These are phyloP conservation scores for Scutellaria galericulata DNA, from an alignment of 257 asterid species.

Conservation along the genomic window DNA sequence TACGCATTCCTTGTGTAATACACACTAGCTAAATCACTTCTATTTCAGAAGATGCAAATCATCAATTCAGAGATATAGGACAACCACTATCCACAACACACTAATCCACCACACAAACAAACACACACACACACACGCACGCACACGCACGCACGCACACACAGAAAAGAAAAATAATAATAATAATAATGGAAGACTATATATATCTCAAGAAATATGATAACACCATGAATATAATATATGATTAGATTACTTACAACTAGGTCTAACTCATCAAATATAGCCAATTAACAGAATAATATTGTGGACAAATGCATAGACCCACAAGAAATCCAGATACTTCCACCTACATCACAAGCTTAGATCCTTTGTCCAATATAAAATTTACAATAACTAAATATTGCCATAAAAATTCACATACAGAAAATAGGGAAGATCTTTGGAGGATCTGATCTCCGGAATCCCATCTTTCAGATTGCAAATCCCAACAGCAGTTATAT, in stretches of 20 bases:
- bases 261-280: too few relatives aligned
- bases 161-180: neutral
- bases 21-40: constrained; percentile 9
- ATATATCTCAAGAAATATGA: neutral
- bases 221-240: neutral
- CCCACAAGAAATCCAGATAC: neutral
- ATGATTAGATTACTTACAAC: too few relatives aligned
- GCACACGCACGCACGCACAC: too few relatives aligned
- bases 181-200: neutral
- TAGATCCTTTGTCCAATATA: neutral
- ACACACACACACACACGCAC: too few relatives aligned
- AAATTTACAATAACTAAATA: neutral
- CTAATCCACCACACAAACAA: too few relatives aligned
- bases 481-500: constrained; percentile 79
- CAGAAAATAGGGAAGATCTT: constrained; percentile 87
- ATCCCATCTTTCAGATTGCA: constrained; percentile 65
- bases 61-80: neutral
- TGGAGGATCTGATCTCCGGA: constrained; percentile 74
- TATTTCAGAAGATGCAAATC: neutral
- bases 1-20: neutral
- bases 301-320: neutral
- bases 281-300: neutral
- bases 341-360: constrained; percentile 5
- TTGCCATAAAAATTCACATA: constrained; percentile 43
- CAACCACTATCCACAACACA: neutral